Conservation (phyloP, 1,284 basidiomycete species). For the Ustilago xerochloae region DNA sequence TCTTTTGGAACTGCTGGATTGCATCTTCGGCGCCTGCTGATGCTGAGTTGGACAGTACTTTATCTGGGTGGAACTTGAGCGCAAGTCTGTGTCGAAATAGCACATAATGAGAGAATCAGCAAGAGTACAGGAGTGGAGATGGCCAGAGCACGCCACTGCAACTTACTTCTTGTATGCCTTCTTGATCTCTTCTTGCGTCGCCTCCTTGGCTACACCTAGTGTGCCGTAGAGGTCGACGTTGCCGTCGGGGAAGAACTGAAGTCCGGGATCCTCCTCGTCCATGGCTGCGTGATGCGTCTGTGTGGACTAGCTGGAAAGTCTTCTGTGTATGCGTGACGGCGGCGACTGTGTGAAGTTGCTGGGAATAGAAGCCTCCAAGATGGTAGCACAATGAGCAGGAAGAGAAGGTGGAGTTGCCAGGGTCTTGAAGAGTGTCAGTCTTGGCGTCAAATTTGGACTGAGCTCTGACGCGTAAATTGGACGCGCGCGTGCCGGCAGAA, state of each 20-base stretch:
- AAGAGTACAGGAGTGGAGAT: neutral
- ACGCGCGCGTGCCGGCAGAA: neutral
- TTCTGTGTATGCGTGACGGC: no score
- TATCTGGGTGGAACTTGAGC: constrained; percentile 66
- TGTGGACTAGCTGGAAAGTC: neutral
- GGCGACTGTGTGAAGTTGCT: neutral
- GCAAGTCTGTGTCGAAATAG: constrained; percentile 47
- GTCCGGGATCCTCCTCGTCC: constrained; percentile 61
- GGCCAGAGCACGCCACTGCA: no score
- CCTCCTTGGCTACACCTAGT: constrained; percentile 51
- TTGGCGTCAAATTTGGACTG: constrained; percentile 2
- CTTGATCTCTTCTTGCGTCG: constrained; percentile 59
- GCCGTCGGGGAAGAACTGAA: constrained; percentile 64
- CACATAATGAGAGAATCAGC: neutral
- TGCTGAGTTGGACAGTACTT: constrained; percentile 49
- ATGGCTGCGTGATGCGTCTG: constrained; percentile 15
- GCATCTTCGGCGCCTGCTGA: constrained; percentile 36
- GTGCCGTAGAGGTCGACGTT: constrained; percentile 65
- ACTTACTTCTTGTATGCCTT: constrained; percentile 63
- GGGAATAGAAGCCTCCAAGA: neutral
- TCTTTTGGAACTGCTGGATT: constrained; percentile 61
- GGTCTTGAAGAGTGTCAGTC: constrained; percentile 8
- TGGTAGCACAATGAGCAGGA: neutral
- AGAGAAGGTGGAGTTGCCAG: neutral
- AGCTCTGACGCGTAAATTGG: constrained; percentile 40